Base-by-base conservation (phyloP, 148 eudicot species). In the Vaccinium darrowii region DNA sequence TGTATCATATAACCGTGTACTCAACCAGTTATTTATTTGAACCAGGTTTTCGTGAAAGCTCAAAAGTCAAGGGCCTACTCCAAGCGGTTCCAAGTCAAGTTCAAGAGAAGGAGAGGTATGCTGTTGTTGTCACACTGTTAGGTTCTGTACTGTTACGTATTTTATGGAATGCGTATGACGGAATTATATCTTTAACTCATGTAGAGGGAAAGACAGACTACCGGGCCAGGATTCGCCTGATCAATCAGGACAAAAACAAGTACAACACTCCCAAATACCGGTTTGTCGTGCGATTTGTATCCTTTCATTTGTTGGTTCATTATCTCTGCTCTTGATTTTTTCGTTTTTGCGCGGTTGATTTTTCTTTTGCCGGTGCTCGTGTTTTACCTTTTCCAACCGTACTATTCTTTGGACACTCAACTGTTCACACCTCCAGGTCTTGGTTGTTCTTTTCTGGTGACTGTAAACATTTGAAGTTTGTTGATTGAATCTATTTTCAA, bases 171-270 rank as follows among this genome's bases (percentile, higher is more conserved):
- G 18, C 27, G 21, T 75, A 30, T 82, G 50, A 50, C 6, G 3
- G 1, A 76, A 69, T 47, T n/a, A 7, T 62, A 19, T 76, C 21
- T 76, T 83, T 12, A 62, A 67, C 8, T 88, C 19, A 5, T 89
- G 86, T 77, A 89, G 94, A 88, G 87, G 93, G 94, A 15, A 92
- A 92, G 91, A 92, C 94, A 19, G 93, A 92, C 58, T 92, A 92
- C 65, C 87, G 93, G 33, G 93, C 92, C 18, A 89, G 94, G 79
- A 89, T 85, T 60, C 96, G 97, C 72, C 69, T 93, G 86, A 95
- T 92, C 83, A 95, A 95, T 81, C 97, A 95, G 87, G 97, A 95
- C 88, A 95, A 95, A 84, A 94, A 94, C 87, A 94, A 94, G 90
- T 94, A 91, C 87, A 94, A 91, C 87, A 94, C 97, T 51, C 97